Evolutionary conservation across 2,329 filamentous ascomycete genomes (phyloP).

Genomic region (Xylariaceae sp.): DNA sequence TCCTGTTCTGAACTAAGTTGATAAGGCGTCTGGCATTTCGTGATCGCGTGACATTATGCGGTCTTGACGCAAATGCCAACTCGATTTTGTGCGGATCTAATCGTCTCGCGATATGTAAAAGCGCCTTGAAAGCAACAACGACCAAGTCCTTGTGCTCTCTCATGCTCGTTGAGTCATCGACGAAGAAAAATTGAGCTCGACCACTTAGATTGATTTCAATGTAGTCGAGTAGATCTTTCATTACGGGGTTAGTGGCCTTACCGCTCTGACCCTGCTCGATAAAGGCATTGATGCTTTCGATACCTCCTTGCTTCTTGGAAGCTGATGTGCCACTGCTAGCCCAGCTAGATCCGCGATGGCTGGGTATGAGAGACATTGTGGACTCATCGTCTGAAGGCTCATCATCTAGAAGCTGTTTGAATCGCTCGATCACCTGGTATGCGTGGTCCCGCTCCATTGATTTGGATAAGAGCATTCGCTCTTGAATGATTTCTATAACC

Average conservation of each 20-base stretch:
- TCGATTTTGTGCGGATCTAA: slow-evolving; percentile 15
- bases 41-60: neutral
- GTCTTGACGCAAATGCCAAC: slow-evolving; percentile 14
- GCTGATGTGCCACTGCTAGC: neutral
- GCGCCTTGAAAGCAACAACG: slow-evolving; percentile 6
- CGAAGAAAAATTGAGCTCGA: slow-evolving; percentile 22
- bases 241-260: neutral
- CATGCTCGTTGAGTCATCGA: slow-evolving; percentile 22
- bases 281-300: neutral
- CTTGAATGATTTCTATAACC: neutral
- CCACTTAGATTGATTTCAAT: slow-evolving; percentile 10
- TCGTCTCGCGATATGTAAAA: slow-evolving; percentile 9
- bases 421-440: neutral
- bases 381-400: neutral
- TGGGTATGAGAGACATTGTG: neutral
- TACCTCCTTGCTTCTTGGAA: neutral
- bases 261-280: neutral
- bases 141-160: slow-evolving; percentile 8
- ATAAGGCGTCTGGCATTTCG: slow-evolving; percentile 5
- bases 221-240: neutral
- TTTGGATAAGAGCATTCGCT: neutral
- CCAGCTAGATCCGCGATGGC: neutral
- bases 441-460: neutral
- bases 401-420: neutral
- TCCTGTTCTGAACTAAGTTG: slow-evolving; percentile 2